These are phyloP conservation scores for Aspergillus asperescens DNA, from an alignment of 495 filamentous ascomycete species.

Conservation along the genomic window DNA sequence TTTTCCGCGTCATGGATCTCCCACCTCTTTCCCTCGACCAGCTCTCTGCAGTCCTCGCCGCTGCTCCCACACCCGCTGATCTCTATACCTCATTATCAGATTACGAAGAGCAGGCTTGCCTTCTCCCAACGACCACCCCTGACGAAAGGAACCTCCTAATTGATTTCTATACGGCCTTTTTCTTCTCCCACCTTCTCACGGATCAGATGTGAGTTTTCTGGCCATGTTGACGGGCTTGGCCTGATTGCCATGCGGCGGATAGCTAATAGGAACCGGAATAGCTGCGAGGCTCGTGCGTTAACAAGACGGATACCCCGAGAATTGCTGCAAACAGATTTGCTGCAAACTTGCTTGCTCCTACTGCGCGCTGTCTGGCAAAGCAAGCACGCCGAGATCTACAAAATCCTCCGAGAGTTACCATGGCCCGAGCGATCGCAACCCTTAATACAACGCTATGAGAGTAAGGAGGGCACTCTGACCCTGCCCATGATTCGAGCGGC, in stretches of 20 bases:
- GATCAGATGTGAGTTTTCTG: constrained; percentile 42
- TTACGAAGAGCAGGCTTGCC: constrained; percentile 42
- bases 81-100: constrained; percentile 41
- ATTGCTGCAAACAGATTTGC: constrained; percentile 34
- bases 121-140: constrained; percentile 23
- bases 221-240: background rate
- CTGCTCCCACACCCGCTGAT: constrained; percentile 32
- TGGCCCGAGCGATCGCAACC: constrained; percentile 41
- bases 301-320: constrained; percentile 43
- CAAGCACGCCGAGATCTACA: constrained; percentile 40
- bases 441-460: constrained; percentile 39
- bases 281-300: constrained; percentile 49
- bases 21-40: constrained; percentile 34
- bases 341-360: constrained; percentile 43
- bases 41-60: constrained; percentile 33
- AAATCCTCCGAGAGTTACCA: constrained; percentile 33
- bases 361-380: constrained; percentile 48
- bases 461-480: constrained; percentile 22
- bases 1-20: constrained; percentile 27
- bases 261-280: constrained; percentile 19
- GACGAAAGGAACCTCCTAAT: constrained; percentile 33
- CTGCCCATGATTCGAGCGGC: background rate
- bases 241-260: background rate
- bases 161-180: constrained; percentile 47
- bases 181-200: constrained; percentile 48